These are phyloP conservation scores for Phascolomyces articulosus DNA, from an alignment of 371 early-diverging fungal species.

Conservation along the genomic window DNA sequence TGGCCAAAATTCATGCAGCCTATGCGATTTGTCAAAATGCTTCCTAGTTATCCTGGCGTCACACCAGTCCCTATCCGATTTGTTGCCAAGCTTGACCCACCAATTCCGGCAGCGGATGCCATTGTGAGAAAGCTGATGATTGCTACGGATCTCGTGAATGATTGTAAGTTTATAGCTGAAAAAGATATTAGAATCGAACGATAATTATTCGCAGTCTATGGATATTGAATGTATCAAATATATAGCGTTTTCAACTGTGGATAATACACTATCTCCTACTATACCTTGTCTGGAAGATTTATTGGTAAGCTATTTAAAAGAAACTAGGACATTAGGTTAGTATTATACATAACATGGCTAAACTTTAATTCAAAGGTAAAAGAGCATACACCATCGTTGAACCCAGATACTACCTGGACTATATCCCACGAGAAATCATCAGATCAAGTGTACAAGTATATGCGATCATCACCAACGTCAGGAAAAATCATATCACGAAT, in stretches of 20 bases:
- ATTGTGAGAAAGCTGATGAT: constrained; percentile 36
- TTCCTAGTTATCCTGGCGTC: constrained; percentile 24
- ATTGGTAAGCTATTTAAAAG: constrained; percentile 12
- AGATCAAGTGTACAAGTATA: constrained; percentile 38
- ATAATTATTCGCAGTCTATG: no score
- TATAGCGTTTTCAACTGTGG: neutral
- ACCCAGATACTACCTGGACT: constrained; percentile 3
- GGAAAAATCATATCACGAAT: constrained; percentile 51
- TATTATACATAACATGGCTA: neutral
- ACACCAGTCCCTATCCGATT: constrained; percentile 38
- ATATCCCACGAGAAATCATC: constrained; percentile 22
- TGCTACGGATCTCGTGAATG: constrained; percentile 23
- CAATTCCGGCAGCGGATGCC: constrained; percentile 36
- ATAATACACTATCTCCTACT: neutral
- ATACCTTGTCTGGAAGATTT: constrained; percentile 33
- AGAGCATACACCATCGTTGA: neutral
- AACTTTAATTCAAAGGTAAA: neutral
- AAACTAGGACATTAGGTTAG: neutral
- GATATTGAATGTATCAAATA: no score
- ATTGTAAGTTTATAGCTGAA: constrained; percentile 4
- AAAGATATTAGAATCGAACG: no score
- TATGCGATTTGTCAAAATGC: constrained; percentile 35
- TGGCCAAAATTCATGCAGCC: constrained; percentile 32
- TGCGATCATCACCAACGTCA: constrained; percentile 20
- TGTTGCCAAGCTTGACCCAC: constrained; percentile 44